Conservation (phyloP, 108 stramenopile species). For the Cyclotella distinguenda region DNA sequence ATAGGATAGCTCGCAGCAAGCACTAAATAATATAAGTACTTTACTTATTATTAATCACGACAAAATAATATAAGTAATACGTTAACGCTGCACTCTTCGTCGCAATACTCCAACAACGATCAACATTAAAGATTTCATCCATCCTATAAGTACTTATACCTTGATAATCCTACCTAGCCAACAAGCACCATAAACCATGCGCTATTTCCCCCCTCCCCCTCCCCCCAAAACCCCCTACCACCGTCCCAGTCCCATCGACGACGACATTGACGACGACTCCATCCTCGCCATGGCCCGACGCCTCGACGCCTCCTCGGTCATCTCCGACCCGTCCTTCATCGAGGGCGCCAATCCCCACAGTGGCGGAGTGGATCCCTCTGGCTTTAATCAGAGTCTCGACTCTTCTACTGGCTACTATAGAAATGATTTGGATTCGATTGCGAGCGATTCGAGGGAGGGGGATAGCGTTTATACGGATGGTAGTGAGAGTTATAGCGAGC, state of each 20-base stretch:
- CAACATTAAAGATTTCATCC: no score
- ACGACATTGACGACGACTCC: constrained; percentile 35
- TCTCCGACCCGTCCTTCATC: constrained; percentile 41
- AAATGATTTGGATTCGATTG: constrained; percentile 24
- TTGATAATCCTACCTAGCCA: no score
- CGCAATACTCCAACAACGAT: no score
- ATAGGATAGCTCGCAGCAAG: no score
- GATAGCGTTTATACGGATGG: constrained; percentile 6
- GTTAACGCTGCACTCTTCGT: no score
- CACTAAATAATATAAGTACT: no score
- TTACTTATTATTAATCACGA: no score
- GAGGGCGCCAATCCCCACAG: constrained; percentile 27
- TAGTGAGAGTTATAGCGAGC: not conserved
- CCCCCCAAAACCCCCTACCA: not conserved
- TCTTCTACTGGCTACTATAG: not conserved
- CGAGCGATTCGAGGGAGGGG: constrained; percentile 3
- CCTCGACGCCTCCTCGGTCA: constrained; percentile 35
- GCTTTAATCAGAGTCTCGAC: not conserved
- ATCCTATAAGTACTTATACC: no score
- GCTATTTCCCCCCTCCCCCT: constrained; percentile 1
- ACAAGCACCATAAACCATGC: no score
- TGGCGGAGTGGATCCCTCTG: not conserved
- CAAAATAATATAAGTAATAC: no score
- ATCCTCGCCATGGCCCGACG: constrained; percentile 46
- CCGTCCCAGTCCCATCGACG: not conserved